These are phyloP conservation scores for Cryphonectria carpinicola DNA, from an alignment of 2,329 filamentous ascomycete genomes.

Conservation along the genomic window DNA sequence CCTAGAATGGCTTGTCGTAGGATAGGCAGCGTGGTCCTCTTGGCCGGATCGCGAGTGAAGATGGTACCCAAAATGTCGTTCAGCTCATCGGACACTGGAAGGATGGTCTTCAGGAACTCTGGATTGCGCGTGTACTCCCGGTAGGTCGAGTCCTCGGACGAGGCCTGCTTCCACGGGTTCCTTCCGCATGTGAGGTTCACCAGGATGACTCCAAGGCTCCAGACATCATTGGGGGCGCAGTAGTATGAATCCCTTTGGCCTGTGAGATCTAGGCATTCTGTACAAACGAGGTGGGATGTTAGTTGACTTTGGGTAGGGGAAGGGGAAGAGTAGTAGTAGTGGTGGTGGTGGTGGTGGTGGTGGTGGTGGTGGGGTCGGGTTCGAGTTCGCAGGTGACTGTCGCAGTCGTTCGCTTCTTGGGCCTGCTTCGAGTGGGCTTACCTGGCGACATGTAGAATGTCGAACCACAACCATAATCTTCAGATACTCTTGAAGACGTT, in stretches of 20 bases:
- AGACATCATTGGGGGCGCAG: conserved; percentile 94
- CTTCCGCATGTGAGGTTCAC: conserved; percentile 97
- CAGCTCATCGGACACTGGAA: conserved; percentile 87
- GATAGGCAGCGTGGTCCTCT: conserved; percentile 80
- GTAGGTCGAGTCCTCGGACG: conserved; percentile 92
- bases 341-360: conserved; percentile 18
- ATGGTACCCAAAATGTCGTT: conserved; percentile 85
- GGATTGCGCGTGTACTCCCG: conserved; percentile 83
- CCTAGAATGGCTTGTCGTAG: conserved; percentile 76
- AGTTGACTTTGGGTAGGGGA: conserved; percentile 31
- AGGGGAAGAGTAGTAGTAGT: conserved; percentile 4
- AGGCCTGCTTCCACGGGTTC: conserved; percentile 98
- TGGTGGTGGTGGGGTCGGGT: conserved; percentile 31
- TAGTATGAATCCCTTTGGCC: conserved; percentile 78
- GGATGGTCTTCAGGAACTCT: conserved; percentile 88
- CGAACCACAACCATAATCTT: conserved; percentile 96
- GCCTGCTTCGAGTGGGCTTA: conserved; percentile 52
- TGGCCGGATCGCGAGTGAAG: conserved; percentile 82
- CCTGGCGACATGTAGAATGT: conserved; percentile 99
- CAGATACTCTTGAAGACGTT: conserved; percentile 79
- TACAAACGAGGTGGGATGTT: conserved; percentile 35
- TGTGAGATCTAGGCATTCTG: conserved; percentile 88
- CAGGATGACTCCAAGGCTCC: conserved; percentile 96
- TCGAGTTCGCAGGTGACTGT: conserved; percentile 10
- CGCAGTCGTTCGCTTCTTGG: conserved; percentile 8